A percentile compares a stretch with the other conserved stretches of the same genome.
Evolutionary conservation across 208 protist species (phyloP).

Genomic region (Leishmania tropica): DNA sequence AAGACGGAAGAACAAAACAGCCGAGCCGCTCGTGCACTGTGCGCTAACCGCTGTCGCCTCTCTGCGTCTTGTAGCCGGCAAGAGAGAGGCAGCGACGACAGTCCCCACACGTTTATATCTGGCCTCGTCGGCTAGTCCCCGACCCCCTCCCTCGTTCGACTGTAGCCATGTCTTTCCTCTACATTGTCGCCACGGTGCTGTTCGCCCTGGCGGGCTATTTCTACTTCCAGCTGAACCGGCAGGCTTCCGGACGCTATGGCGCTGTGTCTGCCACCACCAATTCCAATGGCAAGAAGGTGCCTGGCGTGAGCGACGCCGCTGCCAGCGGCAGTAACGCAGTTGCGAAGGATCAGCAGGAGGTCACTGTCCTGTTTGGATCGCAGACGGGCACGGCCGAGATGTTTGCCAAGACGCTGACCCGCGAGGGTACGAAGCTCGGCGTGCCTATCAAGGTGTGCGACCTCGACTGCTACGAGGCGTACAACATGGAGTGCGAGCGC

Average conservation of each 20-base stretch:
- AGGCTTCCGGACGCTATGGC: conserved; percentile 4
- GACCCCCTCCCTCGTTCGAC: not conserved
- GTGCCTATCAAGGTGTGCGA: conserved; percentile 61
- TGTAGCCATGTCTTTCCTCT: conserved; percentile 26
- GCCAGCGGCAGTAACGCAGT: not conserved
- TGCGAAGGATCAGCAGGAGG: conserved; percentile 36
- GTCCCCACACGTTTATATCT: not conserved
- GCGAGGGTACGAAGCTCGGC: conserved; percentile 71
- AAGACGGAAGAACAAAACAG: no score
- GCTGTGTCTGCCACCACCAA: not conserved
- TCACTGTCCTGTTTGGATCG: conserved; percentile 85
- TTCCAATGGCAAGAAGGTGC: not conserved
- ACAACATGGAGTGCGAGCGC: conserved; percentile 61
- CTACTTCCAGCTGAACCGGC: conserved; percentile 41
- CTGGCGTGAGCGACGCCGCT: not conserved
- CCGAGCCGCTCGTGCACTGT: no score
- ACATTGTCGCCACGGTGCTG: conserved; percentile 41
- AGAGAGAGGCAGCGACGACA: not conserved
- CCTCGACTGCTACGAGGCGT: conserved; percentile 68
- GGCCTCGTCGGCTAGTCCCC: not conserved
- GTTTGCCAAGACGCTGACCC: conserved; percentile 85
- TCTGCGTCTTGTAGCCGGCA: not conserved
- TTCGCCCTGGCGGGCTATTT: conserved; percentile 55
- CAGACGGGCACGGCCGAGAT: conserved; percentile 92
- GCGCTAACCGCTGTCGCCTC: no score